phyloP scores from a whole-genome alignment of 306 rosid genomes.

The Inga laurina region DNA sequence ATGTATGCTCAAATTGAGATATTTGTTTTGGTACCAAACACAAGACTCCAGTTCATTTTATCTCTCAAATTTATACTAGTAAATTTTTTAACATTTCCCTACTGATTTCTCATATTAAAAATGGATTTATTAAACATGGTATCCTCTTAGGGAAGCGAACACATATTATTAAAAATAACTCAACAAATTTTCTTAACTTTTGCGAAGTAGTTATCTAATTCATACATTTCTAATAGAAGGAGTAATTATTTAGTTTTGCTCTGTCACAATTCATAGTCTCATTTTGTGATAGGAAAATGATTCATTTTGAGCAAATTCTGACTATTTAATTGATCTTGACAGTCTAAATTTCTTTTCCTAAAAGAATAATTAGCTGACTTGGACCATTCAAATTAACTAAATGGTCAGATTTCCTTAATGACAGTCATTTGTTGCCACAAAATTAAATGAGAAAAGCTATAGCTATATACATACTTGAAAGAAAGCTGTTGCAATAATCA shows the following conservation, averaged over 20 bases:
- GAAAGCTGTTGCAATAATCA: conserved; percentile 82
- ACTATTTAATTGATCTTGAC: not conserved
- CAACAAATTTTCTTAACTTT: too few species aligned
- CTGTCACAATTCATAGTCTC: not conserved
- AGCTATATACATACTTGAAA: conserved; percentile 64
- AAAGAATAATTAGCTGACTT: not conserved
- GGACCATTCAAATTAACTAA: not conserved
- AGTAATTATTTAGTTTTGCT: conserved; percentile 2
- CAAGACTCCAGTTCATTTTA: too few species aligned
- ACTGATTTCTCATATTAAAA: too few species aligned
- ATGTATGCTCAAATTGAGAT: too few species aligned
- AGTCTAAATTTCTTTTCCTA: not conserved
- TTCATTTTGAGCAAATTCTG: not conserved
- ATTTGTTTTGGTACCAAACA: too few species aligned
- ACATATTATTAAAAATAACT: too few species aligned
- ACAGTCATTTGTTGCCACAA: not conserved
- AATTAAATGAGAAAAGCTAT: not conserved
- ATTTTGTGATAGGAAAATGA: not conserved
- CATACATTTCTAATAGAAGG: too few species aligned
- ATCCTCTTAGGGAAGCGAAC: too few species aligned
- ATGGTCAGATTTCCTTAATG: not conserved
- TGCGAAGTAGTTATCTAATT: too few species aligned
- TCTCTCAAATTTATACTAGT: too few species aligned
- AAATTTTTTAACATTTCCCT: too few species aligned
- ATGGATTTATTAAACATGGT: too few species aligned